phyloP scores from a whole-genome alignment of 495 filamentous ascomycete genomes.

The Xylaria cubensis region DNA sequence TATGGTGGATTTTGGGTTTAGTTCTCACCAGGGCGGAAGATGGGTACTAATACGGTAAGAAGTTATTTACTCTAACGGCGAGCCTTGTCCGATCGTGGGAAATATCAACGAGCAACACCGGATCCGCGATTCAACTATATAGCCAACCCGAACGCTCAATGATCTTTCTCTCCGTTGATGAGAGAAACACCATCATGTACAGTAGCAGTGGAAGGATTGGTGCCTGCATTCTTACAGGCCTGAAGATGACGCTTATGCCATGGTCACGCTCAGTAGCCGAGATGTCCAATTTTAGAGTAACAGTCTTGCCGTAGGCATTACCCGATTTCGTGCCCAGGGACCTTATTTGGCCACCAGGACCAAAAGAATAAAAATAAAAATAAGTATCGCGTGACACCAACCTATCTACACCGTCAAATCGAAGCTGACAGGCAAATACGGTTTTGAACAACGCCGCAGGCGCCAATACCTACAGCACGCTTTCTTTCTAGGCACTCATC shows the following conservation, averaged over 20 bases:
- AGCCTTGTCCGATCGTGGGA: constrained; percentile 34
- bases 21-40: constrained; percentile 19
- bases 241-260: constrained; percentile 16
- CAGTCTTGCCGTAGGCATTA: constrained; percentile 7
- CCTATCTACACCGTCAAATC: constrained; percentile 23
- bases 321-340: constrained; percentile 14
- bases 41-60: constrained; percentile 12
- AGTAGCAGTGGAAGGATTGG: constrained; percentile 12
- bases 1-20: constrained; percentile 6
- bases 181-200: constrained; percentile 9
- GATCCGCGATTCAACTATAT: not conserved
- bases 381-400: constrained; percentile 27
- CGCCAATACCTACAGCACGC: not conserved
- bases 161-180: not conserved
- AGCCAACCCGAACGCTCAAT: not conserved
- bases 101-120: constrained; percentile 32
- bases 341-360: not conserved
- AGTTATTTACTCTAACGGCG: constrained; percentile 7
- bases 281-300: constrained; percentile 26
- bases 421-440: constrained; percentile 22
- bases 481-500: not conserved
- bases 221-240: constrained; percentile 10
- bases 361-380: constrained; percentile 23
- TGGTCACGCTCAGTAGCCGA: constrained; percentile 20
- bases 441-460: constrained; percentile 18